phyloP scores from a whole-genome alignment of 2,329 filamentous ascomycete genomes.

The Grosmannia clavigera region DNA sequence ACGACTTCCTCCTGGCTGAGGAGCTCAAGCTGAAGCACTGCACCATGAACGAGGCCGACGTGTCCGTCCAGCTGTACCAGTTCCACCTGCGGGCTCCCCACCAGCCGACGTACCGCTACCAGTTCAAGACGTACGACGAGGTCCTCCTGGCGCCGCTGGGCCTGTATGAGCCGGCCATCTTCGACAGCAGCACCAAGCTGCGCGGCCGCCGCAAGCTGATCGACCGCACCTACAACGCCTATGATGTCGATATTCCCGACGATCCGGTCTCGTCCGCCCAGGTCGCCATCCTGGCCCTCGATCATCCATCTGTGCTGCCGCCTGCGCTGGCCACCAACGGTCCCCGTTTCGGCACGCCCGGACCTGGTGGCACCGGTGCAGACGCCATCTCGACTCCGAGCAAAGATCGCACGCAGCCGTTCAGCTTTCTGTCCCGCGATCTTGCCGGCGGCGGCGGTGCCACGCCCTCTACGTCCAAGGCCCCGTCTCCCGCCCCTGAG shows the following conservation, averaged over 20 bases:
- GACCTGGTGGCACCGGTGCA: slow-evolving; percentile 4
- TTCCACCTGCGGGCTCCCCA: slow-evolving; percentile 85
- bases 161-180: slow-evolving; percentile 80
- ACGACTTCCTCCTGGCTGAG: slow-evolving; percentile 87
- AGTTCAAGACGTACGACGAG: slow-evolving; percentile 95
- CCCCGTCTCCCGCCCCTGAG: slow-evolving; percentile 79
- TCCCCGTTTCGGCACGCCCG: slow-evolving; percentile 23
- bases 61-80: slow-evolving; percentile 77
- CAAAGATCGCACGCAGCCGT: slow-evolving; percentile 52
- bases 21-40: slow-evolving; percentile 91
- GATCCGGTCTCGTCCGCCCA: slow-evolving; percentile 83
- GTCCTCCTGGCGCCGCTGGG: slow-evolving; percentile 90
- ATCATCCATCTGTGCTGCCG: slow-evolving; percentile 43
- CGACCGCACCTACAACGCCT: slow-evolving; percentile 81
- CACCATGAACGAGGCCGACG: slow-evolving; percentile 79
- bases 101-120: slow-evolving; percentile 82
- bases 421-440: slow-evolving; percentile 58
- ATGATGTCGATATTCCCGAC: slow-evolving; percentile 76
- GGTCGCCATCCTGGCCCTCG: slow-evolving; percentile 47
- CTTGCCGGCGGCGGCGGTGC: slow-evolving; percentile 56
- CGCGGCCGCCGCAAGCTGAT: slow-evolving; percentile 68
- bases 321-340: slow-evolving; percentile 30
- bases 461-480: slow-evolving; percentile 75
- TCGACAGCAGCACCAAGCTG: slow-evolving; percentile 73
- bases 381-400: slow-evolving; percentile 38